Percentiles rank a stretch among this genome's conserved stretches.
phyloP scores from a whole-genome alignment of 2,329 filamentous ascomycete genomes.

The Lachnellula hyalina region DNA sequence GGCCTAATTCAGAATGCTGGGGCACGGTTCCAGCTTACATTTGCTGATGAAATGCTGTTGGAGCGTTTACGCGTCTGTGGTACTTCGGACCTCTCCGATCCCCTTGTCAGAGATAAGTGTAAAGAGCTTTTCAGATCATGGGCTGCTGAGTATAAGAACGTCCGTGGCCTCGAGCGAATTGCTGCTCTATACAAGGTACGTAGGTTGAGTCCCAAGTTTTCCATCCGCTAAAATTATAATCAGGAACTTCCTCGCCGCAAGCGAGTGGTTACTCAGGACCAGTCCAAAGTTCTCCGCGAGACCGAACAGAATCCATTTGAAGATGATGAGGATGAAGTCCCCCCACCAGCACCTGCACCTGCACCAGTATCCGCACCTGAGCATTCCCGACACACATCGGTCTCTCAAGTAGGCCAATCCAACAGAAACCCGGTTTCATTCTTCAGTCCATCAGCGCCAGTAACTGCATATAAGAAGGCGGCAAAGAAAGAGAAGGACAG shows the following conservation, averaged over 20 bases:
- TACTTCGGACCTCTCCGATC: constrained; percentile 77
- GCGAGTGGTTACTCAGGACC: constrained; percentile 67
- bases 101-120: constrained; percentile 82
- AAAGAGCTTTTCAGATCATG: constrained; percentile 81
- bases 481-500: constrained; percentile 35
- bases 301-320: constrained; percentile 67
- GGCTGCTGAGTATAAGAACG: constrained; percentile 75
- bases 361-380: constrained; percentile 6
- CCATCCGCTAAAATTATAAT: constrained; percentile 9
- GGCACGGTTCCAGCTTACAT: constrained; percentile 75
- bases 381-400: constrained; percentile 16
- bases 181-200: constrained; percentile 66
- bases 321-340: constrained; percentile 50
- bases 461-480: constrained; percentile 31
- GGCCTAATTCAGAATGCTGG: constrained; percentile 94
- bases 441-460: constrained; percentile 6
- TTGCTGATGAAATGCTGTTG: constrained; percentile 85
- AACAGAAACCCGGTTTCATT: constrained; percentile 17
- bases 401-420: constrained; percentile 12
- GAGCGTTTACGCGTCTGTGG: constrained; percentile 86
- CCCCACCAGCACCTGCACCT: constrained; percentile 16
- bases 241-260: constrained; percentile 62
- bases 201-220: not conserved
- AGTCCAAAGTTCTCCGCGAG: constrained; percentile 78
- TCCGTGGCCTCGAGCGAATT: constrained; percentile 73